Base-by-base conservation (phyloP, 352 stramenopile genomes). In the Pythium volutum region DNA sequence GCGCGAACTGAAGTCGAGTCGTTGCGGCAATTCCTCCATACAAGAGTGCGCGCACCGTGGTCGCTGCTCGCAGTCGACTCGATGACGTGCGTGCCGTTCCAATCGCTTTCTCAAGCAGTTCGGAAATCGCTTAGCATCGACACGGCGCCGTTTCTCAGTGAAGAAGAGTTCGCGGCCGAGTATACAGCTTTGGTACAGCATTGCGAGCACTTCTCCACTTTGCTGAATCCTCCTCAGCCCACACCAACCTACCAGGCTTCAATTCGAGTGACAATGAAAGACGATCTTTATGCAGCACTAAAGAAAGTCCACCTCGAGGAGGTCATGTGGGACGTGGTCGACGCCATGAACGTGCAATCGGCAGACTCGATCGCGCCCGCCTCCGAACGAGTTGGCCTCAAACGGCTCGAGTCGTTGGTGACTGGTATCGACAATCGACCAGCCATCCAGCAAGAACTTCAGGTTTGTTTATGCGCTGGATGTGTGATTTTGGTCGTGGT, bases 401-500 rank as follows among this genome's bases (percentile, higher is more conserved):
- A 84, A 14, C 78, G 77, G 20, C 55, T 90, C 14, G 76, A 81
- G 34, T 60, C 70, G 15, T 64, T 91, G 15, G 64, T 91, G 2
- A 5, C 25, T 16, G 70, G 61, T 6, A 69, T 54, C 26, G 74
- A 73, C 16, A 69, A 68, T 33, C 75, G 75, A 22, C 81, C 81
- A 49, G 79, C 81, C 23, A 84, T 91, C 58, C 81, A 91, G 58
- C 69, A 80, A 27, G 81, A 91, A 42, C 51, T 91, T 16, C 74
- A 81, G 70, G 73, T 78, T 43, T 42, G 55, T 1, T 6, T 45
- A 45, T 45, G 15, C n/a, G 38, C 33, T 39, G 33, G n/a, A n/a
- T n/a, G n/a, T n/a, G n/a, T n/a, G n/a, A 39, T 14, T 14, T 45
- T 45, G 38, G 11, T 45, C 38, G n/a, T n/a, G 15, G 38, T 45